Evolutionary conservation across 331 rosid genomes (phyloP).

Genomic region (Pyracantha coccinea): DNA sequence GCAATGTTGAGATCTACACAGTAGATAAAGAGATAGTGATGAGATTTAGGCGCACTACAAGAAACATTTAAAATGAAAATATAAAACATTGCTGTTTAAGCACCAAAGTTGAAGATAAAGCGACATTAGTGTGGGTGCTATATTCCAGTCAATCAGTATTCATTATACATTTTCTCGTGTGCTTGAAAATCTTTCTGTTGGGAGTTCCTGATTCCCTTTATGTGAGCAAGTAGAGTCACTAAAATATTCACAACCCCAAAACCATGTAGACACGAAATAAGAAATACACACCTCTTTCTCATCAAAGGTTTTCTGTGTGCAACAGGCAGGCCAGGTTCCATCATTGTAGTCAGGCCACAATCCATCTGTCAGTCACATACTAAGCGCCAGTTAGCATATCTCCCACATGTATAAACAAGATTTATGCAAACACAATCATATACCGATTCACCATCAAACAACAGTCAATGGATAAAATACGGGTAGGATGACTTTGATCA

Average conservation of each 20-base stretch:
- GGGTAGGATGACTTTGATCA: neutral
- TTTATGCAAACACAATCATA: neutral
- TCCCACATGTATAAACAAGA: neutral
- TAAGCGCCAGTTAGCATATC: slow-evolving; percentile 2
- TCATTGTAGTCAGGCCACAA: slow-evolving; percentile 97
- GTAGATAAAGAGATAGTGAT: slow-evolving; percentile 1
- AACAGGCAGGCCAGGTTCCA: slow-evolving; percentile 95
- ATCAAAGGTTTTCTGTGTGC: slow-evolving; percentile 50
- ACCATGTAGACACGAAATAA: neutral
- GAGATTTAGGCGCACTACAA: neutral
- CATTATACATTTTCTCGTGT: neutral
- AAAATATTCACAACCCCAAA: neutral
- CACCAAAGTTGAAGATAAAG: neutral
- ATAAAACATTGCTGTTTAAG: too few relatives aligned
- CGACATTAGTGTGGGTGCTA: neutral
- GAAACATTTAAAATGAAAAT: neutral
- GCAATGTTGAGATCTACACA: slow-evolving; percentile 66
- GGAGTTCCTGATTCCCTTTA: neutral
- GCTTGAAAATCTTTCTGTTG: neutral
- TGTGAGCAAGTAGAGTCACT: neutral
- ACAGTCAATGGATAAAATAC: neutral
- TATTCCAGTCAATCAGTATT: neutral
- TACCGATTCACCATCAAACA: neutral
- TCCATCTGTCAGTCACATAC: slow-evolving; percentile 58
- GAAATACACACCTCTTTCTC: slow-evolving; percentile 55